Base-by-base conservation (phyloP, 495 filamentous ascomycete species). In the Collariella sp. region DNA sequence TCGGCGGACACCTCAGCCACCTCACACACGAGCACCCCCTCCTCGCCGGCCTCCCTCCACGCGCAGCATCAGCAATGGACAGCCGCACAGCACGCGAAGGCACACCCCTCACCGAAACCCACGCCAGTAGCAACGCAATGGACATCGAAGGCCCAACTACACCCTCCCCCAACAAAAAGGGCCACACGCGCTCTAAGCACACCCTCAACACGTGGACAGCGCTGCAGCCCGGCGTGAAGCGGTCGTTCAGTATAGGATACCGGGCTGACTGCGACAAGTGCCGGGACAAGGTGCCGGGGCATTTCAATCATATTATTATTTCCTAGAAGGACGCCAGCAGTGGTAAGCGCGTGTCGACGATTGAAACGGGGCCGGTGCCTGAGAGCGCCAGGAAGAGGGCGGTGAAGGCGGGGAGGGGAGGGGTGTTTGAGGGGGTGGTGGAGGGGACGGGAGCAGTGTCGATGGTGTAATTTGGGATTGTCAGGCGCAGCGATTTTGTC, bases 191-290 rank as follows among this genome's bases (percentile, higher is more conserved):
- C 23, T 75, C 72, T 50, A 70, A 68, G 16, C 75, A 78, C 54
- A 72, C 70, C n/a, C 44, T 78, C 56, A 69, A 72, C 62, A 69
- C 69, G 57, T 78, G 71, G 72, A 76, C 67, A 46, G 64, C 66
- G 20, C 55, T 62, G n/a, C 76, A 70, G 63, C 77, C 66, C 12
- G 72, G 70, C 56, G 80, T 81, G 72, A 89, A 83, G 68, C 77
- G 78, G 58, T 76, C 78, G 26, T 82, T 94, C 61, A 83, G 81
- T 56, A 90, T 95, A 83, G 89, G 89, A 18, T 93, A 85, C 69
- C 76, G 88, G 38, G 81, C 84, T 12, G 87, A 91, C 67, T 95
- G 89, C 68, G 87, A 90, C 50, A 91, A 91, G 70, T 95, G 89
- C 67, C 78, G 76, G 46, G 74, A 75, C 59, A 85, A 82, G 67